Evolutionary conservation across 2,329 filamentous ascomycete genomes (phyloP).

Genomic region (Fusarium hainanense): DNA sequence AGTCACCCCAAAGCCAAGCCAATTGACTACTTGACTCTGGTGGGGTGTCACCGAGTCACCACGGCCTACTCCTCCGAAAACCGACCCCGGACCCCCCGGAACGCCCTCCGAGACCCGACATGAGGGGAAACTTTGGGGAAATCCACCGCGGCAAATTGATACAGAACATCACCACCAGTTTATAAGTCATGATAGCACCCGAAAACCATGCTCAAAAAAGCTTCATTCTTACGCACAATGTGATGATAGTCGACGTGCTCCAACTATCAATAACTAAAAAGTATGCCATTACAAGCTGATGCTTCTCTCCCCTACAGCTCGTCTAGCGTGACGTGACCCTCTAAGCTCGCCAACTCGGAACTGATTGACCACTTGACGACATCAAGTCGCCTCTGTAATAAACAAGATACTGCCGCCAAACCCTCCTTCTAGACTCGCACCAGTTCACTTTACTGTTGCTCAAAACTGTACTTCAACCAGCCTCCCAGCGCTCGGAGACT

Average conservation of each 20-base stretch:
- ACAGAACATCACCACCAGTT: background rate
- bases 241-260: slow-evolving; percentile 36
- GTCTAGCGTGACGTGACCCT: slow-evolving; percentile 42
- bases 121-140: slow-evolving; percentile 5
- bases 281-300: slow-evolving; percentile 49
- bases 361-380: slow-evolving; percentile 23
- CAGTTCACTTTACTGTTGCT: slow-evolving; percentile 50
- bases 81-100: slow-evolving; percentile 40
- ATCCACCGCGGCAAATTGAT: slow-evolving; percentile 14
- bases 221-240: slow-evolving; percentile 36
- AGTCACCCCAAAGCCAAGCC: slow-evolving; percentile 20
- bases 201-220: background rate
- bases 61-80: slow-evolving; percentile 35
- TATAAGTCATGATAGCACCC: background rate
- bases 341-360: slow-evolving; percentile 35
- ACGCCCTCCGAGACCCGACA: slow-evolving; percentile 35
- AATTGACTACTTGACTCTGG: slow-evolving; percentile 22
- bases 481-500: slow-evolving; percentile 82
- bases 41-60: slow-evolving; percentile 36
- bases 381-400: slow-evolving; percentile 40
- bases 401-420: slow-evolving; percentile 34
- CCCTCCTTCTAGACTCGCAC: slow-evolving; percentile 9
- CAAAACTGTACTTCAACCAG: slow-evolving; percentile 74
- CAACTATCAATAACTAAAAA: slow-evolving; percentile 42
- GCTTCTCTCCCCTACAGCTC: slow-evolving; percentile 39